Conservation (phyloP, 164 flowering plant species). For the Cinnamomum chago region DNA sequence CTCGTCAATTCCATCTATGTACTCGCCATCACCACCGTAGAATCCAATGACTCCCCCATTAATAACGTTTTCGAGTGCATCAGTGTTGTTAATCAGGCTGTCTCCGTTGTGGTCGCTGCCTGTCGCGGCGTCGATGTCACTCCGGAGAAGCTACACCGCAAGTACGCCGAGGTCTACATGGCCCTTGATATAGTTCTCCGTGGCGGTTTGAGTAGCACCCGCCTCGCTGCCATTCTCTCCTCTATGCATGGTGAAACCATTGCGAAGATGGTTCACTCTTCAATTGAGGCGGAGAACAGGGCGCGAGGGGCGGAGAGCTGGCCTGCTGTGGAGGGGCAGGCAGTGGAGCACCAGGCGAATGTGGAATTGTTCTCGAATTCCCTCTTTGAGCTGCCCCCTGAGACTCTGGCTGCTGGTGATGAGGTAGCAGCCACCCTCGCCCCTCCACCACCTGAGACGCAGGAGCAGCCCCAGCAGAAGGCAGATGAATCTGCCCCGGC, state of each 20-base stretch:
- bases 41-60: constrained; percentile 43
- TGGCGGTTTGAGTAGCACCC: constrained; percentile 82
- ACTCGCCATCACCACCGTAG: constrained; percentile 70
- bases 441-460: constrained; percentile 17
- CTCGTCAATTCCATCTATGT: constrained; percentile 87
- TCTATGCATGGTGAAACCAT: constrained; percentile 89
- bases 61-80: constrained; percentile 93
- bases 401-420: constrained; percentile 83
- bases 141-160: constrained; percentile 76
- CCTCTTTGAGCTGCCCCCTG: constrained; percentile 70
- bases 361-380: constrained; percentile 59
- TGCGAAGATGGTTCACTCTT: constrained; percentile 92
- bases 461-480: constrained; percentile 32
- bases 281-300: constrained; percentile 69
- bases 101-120: constrained; percentile 80
- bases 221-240: constrained; percentile 76
- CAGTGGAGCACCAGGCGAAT: constrained; percentile 53
- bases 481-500: constrained; percentile 34
- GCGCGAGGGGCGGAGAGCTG: constrained; percentile 83
- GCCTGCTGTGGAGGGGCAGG: constrained; percentile 43
- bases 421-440: constrained; percentile 57
- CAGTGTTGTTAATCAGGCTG: constrained; percentile 83
- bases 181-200: constrained; percentile 80
- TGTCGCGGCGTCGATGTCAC: constrained; percentile 97
- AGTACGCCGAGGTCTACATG: constrained; percentile 88